Conservation (phyloP, 306 rosid genomes). For the Canavalia ensiformis region DNA sequence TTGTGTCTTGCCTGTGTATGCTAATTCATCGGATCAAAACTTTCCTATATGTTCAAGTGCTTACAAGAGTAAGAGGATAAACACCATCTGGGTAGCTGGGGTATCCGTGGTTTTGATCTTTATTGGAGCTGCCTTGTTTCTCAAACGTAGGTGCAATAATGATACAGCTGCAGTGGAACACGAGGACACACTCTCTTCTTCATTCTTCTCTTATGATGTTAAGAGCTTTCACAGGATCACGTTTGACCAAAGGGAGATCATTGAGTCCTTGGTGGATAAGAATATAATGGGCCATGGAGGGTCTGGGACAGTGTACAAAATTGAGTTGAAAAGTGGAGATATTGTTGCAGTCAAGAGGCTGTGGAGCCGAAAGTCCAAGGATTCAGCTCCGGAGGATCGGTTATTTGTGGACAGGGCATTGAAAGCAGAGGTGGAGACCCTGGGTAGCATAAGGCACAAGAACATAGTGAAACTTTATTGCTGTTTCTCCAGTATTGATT, state of each 20-base stretch:
- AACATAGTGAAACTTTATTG: constrained; percentile 90
- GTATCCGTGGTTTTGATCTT: constrained; percentile 70
- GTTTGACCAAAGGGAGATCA: constrained; percentile 78
- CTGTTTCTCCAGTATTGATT: constrained; percentile 79
- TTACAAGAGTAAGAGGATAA: constrained; percentile 57
- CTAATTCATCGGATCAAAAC: constrained; percentile 61
- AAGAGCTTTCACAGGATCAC: constrained; percentile 86
- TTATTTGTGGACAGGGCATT: constrained; percentile 62
- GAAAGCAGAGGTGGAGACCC: constrained; percentile 91
- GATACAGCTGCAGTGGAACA: constrained; percentile 66
- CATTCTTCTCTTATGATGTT: constrained; percentile 75
- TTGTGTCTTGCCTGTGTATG: constrained; percentile 62
- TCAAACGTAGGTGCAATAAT: constrained; percentile 68
- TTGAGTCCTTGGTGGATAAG: constrained; percentile 80
- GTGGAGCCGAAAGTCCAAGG: constrained; percentile 68
- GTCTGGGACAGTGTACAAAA: constrained; percentile 91
- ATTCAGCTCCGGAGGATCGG: constrained; percentile 67
- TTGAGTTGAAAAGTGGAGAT: constrained; percentile 76
- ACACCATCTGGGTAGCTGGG: constrained; percentile 82
- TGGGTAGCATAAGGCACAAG: constrained; percentile 91
- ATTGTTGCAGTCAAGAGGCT: constrained; percentile 83
- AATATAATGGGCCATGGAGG: constrained; percentile 94
- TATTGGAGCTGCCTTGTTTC: constrained; percentile 67
- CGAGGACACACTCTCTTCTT: constrained; percentile 74
- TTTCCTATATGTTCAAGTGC: constrained; percentile 67